Conservation (phyloP, 352 stramenopile species). For the Phytophthora quininea region DNA sequence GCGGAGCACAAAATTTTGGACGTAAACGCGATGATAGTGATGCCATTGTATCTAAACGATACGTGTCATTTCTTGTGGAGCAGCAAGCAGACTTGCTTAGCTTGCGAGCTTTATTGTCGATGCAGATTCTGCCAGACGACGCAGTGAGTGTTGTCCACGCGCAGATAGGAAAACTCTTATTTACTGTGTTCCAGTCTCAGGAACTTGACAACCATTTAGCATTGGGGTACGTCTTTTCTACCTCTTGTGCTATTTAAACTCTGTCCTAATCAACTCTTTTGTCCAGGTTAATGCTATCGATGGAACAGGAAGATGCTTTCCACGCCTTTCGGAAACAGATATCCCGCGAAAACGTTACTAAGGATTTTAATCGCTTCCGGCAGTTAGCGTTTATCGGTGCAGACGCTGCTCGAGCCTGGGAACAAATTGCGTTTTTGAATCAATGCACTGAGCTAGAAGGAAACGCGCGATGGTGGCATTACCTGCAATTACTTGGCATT, state of each 20-base stretch:
- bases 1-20: conserved; percentile 55
- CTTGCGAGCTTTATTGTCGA: conserved; percentile 66
- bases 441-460: conserved; percentile 82
- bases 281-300: conserved; percentile 69
- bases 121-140: conserved; percentile 64
- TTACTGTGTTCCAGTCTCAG: conserved; percentile 72
- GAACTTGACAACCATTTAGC: conserved; percentile 76
- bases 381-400: conserved; percentile 74
- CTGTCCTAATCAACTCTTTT: neutral
- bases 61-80: conserved; percentile 71
- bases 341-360: conserved; percentile 78
- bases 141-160: conserved; percentile 46
- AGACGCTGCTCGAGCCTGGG: conserved; percentile 77
- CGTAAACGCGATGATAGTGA: conserved; percentile 32
- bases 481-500: conserved; percentile 77
- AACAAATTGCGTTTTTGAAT: conserved; percentile 82
- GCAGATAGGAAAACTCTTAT: conserved; percentile 64
- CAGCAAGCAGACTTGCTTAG: conserved; percentile 70
- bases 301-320: conserved; percentile 80
- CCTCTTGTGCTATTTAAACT: neutral
- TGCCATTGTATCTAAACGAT: conserved; percentile 62
- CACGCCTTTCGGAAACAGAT: conserved; percentile 76
- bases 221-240: conserved; percentile 43
- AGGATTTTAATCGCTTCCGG: conserved; percentile 84
- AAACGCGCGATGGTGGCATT: conserved; percentile 87